phyloP scores from a whole-genome alignment of 371 early-diverging fungal species.

The Haplosporangium sp. region DNA sequence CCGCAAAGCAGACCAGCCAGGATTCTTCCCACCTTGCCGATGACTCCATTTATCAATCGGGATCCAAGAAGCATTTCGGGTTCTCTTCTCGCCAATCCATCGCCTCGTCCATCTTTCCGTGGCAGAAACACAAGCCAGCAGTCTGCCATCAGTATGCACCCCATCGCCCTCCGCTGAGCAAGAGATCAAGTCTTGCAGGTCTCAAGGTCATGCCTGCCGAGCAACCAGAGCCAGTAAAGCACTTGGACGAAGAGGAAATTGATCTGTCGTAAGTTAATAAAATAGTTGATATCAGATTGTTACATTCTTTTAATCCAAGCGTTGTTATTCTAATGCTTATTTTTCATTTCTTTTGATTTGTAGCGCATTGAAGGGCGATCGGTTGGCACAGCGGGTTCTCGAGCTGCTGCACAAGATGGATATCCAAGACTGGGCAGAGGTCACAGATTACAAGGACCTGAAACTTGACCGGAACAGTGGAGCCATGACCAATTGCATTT shows the following conservation, averaged over 20 bases:
- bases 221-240: slow-evolving; percentile 4
- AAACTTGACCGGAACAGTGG: slow-evolving; percentile 76
- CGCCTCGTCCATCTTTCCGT: slow-evolving; percentile 36
- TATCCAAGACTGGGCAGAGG: slow-evolving; percentile 56
- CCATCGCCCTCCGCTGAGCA: slow-evolving; percentile 25
- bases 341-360: background rate
- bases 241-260: slow-evolving; percentile 27
- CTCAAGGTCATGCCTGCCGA: slow-evolving; percentile 22
- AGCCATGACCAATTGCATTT: slow-evolving; percentile 91
- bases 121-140: slow-evolving; percentile 19
- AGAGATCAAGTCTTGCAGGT: slow-evolving; percentile 26
- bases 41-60: slow-evolving; percentile 26
- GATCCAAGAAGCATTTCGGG: slow-evolving; percentile 36
- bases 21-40: slow-evolving; percentile 30
- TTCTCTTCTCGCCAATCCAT: slow-evolving; percentile 21
- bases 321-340: background rate
- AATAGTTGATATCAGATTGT: background rate
- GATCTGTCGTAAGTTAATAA: slow-evolving; percentile 39
- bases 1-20: slow-evolving; percentile 11
- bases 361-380: slow-evolving; percentile 34
- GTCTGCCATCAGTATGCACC: slow-evolving; percentile 29
- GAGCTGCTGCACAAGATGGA: slow-evolving; percentile 46
- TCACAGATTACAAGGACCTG: slow-evolving; percentile 50
- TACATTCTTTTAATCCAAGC: no score
- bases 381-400: slow-evolving; percentile 24